These are phyloP conservation scores for Colletotrichum chlorophyti DNA, from an alignment of 2,329 filamentous ascomycete genomes.

Conservation along the genomic window DNA sequence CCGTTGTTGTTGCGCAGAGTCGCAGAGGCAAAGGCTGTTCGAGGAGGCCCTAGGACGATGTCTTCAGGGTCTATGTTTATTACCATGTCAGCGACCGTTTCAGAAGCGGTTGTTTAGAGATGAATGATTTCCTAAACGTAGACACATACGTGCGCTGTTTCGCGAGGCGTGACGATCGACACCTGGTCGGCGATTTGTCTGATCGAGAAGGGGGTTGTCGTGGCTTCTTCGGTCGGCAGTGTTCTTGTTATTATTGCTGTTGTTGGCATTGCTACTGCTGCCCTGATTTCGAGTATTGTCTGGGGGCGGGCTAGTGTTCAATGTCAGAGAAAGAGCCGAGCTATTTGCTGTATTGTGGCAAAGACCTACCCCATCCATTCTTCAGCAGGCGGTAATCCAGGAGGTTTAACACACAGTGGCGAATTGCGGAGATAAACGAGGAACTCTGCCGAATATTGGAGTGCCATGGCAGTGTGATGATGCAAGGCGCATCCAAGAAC, in stretches of 20 bases:
- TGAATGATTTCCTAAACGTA: neutral
- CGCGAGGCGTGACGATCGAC: conserved; percentile 62
- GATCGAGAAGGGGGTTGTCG: conserved; percentile 54
- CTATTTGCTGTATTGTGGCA: neutral
- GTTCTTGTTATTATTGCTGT: conserved; percentile 40
- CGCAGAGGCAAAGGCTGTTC: conserved; percentile 81
- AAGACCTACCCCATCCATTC: conserved; percentile 92
- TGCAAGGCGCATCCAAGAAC: conserved; percentile 44
- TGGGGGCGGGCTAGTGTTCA: conserved; percentile 46
- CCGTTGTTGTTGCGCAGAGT: conserved; percentile 55
- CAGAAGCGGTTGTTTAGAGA: neutral
- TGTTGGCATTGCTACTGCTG: conserved; percentile 40
- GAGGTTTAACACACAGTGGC: conserved; percentile 82
- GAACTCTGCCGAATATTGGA: conserved; percentile 78
- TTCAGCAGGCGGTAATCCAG: conserved; percentile 80
- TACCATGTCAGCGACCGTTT: conserved; percentile 36
- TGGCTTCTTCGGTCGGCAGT: conserved; percentile 52
- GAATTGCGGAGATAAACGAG: conserved; percentile 80
- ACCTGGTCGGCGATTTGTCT: conserved; percentile 57
- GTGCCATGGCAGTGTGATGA: conserved; percentile 52
- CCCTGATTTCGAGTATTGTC: conserved; percentile 53
- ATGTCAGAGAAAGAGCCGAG: conserved; percentile 18
- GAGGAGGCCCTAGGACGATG: conserved; percentile 84
- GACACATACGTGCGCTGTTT: conserved; percentile 61
- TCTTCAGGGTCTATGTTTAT: conserved; percentile 71